Percentiles rank a stretch among this genome's conserved stretches.
Conservation (phyloP, 306 rosid species). For the Lupinus albus region DNA sequence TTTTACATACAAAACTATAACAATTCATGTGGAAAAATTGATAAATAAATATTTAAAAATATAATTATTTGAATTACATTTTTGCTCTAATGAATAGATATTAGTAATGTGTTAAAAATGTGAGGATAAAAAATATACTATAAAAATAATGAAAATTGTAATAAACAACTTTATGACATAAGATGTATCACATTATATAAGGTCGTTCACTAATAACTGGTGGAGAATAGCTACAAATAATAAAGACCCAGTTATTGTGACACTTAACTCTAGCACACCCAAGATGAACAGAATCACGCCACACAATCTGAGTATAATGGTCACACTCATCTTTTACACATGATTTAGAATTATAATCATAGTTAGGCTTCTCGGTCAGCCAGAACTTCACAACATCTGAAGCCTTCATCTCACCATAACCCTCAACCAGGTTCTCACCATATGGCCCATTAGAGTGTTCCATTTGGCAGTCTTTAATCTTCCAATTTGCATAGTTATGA, state of each 20-base stretch:
- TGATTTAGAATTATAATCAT: slow-evolving; percentile 45
- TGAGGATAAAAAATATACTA: too few relatives aligned
- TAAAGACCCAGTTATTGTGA: slow-evolving; percentile 50
- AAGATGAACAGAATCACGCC: slow-evolving; percentile 48
- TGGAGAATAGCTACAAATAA: slow-evolving; percentile 67
- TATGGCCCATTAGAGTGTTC: slow-evolving; percentile 66
- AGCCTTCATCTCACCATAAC: slow-evolving; percentile 42
- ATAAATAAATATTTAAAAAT: too few relatives aligned
- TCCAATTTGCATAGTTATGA: slow-evolving; percentile 48
- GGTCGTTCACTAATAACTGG: slow-evolving; percentile 58
- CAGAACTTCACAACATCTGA: slow-evolving; percentile 57
- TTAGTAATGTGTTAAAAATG: too few relatives aligned
- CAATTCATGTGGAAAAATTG: too few relatives aligned
- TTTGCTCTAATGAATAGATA: too few relatives aligned
- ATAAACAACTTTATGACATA: background rate
- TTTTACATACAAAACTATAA: too few relatives aligned
- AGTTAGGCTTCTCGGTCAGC: slow-evolving; percentile 56
- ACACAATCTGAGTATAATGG: slow-evolving; percentile 70
- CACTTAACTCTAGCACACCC: slow-evolving; percentile 67
- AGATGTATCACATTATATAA: background rate
- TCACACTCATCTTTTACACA: slow-evolving; percentile 63
- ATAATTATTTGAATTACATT: too few relatives aligned
- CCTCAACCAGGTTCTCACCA: slow-evolving; percentile 63
- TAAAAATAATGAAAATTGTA: background rate
- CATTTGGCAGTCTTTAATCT: slow-evolving; percentile 45